Percentiles rank a stretch among this genome's conserved stretches.
phyloP scores from a whole-genome alignment of 129 eudicot species.

The Pittosporum tobira region DNA sequence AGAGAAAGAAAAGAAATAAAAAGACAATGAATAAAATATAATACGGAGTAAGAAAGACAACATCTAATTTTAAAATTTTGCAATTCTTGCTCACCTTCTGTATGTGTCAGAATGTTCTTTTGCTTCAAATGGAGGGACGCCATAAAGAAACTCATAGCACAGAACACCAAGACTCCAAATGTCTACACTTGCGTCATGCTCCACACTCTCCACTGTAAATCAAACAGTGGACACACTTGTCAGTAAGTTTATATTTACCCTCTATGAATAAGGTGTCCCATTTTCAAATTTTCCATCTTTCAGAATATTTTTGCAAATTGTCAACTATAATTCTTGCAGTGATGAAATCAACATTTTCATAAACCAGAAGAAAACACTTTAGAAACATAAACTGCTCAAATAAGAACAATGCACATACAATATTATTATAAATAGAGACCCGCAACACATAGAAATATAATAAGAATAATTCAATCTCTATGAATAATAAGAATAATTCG shows the following conservation, averaged over 20 bases:
- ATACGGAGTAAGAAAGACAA: background rate
- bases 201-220: constrained; percentile 78
- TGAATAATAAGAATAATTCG: too few relatives aligned
- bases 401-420: too few relatives aligned
- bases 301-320: too few relatives aligned
- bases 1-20: background rate
- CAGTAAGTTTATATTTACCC: background rate
- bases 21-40: background rate
- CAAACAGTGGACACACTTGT: background rate
- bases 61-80: background rate
- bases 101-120: constrained; percentile 91
- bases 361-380: too few relatives aligned
- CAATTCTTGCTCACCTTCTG: constrained; percentile 49
- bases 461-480: too few relatives aligned
- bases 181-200: constrained; percentile 91
- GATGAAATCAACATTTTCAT: too few relatives aligned
- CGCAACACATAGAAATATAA: too few relatives aligned
- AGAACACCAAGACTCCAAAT: constrained; percentile 95
- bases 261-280: too few relatives aligned
- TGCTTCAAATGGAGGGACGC: constrained; percentile 93
- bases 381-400: too few relatives aligned
- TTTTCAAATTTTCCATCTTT: too few relatives aligned
- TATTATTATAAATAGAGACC: too few relatives aligned
- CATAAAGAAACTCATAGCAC: constrained; percentile 90
- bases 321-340: too few relatives aligned